Evolutionary conservation across 257 asterid genomes (phyloP).

Genomic region (Jaltomata sinuosa): DNA sequence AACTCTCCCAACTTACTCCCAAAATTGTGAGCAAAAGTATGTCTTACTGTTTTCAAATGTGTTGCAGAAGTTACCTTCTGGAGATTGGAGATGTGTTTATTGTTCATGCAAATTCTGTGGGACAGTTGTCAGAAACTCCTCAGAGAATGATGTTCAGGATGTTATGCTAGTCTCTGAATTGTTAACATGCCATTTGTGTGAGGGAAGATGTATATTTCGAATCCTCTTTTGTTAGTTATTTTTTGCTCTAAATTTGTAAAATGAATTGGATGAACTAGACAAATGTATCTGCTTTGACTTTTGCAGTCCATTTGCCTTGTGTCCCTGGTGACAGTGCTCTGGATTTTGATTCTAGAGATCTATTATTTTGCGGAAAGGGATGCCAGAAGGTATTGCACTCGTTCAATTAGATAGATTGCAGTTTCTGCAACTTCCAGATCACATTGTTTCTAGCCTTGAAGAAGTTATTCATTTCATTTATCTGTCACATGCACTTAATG

Average conservation of each 20-base stretch:
- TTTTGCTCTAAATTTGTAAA: not conserved
- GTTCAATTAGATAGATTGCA: slow-evolving; percentile 2
- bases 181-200: slow-evolving; percentile 56
- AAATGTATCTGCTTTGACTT: slow-evolving; percentile 5
- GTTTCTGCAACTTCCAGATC: not conserved
- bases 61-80: slow-evolving; percentile 59
- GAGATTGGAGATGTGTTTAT: slow-evolving; percentile 81
- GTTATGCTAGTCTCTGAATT: slow-evolving; percentile 27
- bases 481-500: not conserved
- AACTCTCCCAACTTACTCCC: not conserved
- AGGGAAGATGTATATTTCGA: slow-evolving; percentile 67
- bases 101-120: slow-evolving; percentile 97
- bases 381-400: slow-evolving; percentile 57
- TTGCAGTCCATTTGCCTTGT: slow-evolving; percentile 75
- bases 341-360: slow-evolving; percentile 26
- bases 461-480: not conserved
- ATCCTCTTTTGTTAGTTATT: not conserved
- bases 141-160: slow-evolving; percentile 20
- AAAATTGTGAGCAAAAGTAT: not conserved
- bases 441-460: not conserved
- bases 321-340: slow-evolving; percentile 23
- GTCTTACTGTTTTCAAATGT: slow-evolving; percentile 2
- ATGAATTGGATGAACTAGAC: not conserved
- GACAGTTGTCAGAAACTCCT: slow-evolving; percentile 33
- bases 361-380: slow-evolving; percentile 62